Conservation (phyloP, 441 rosid species). For the Bruguiera hainesii region DNA sequence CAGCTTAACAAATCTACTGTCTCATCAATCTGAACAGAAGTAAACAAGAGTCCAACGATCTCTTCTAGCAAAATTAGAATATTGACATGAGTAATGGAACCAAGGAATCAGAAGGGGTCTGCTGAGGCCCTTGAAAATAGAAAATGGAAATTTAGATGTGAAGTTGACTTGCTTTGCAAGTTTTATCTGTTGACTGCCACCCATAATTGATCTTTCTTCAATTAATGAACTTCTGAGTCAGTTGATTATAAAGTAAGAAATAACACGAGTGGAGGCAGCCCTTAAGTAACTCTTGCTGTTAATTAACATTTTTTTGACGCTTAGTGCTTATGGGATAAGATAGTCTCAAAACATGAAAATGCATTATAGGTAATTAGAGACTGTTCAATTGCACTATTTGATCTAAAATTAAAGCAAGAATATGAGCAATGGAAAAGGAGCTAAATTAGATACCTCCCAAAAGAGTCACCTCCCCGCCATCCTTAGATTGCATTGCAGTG, state of each 20-base stretch:
- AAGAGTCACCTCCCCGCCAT: slow-evolving; percentile 60
- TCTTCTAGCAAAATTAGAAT: neutral
- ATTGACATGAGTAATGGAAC: neutral
- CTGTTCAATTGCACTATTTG: neutral
- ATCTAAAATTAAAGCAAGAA: neutral
- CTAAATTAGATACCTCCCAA: slow-evolving; percentile 66
- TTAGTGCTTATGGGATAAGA: neutral
- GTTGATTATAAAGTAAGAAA: neutral
- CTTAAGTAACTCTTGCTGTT: neutral
- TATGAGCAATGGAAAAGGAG: neutral
- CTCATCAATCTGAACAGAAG: neutral
- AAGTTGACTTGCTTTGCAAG: neutral
- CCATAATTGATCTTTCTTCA: neutral
- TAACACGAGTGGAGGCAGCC: neutral
- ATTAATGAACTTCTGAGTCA: neutral
- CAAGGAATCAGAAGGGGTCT: neutral
- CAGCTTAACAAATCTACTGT: neutral
- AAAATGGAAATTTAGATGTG: neutral
- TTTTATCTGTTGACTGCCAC: neutral
- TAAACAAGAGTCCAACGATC: neutral
- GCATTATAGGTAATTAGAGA: neutral
- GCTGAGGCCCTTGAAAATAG: neutral
- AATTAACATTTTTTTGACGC: neutral
- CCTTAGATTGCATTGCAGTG: slow-evolving; percentile 60
- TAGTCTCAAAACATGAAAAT: neutral